Base-by-base conservation (phyloP, 1,284 basidiomycete genomes). In the Ustilago sp. region DNA sequence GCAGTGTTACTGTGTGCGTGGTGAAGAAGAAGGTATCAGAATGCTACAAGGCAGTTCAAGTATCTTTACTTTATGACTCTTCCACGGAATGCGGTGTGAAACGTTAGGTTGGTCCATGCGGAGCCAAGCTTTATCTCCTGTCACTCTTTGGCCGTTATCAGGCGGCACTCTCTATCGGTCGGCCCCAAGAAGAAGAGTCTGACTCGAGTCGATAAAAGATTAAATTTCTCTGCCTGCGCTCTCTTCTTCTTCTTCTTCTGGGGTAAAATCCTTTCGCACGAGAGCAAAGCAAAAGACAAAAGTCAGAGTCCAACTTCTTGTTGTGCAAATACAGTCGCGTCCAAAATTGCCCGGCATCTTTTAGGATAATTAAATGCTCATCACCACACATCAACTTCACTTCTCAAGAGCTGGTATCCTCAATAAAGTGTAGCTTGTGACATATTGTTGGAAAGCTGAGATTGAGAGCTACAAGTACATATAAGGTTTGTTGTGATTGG, bases 21-120 rank as follows among this genome's bases (percentile, higher is more conserved):
- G 13, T 36, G 52, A 38, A 7, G 35, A 15, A 38, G 36, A 35
- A 34, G 19, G n/a, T 17, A 45, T 45, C n/a, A 34, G 3, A 36
- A 11, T 13, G 51, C 35, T n/a, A 34, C 8, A 3, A 6, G 31
- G 32, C 8, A 36, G 34, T 11, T 47, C 17, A 36, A 19, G 7
- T n/a, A 19, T 23, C 5, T n/a, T 12, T 17, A 11, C 34, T 53
- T 28, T 31, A 31, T 36, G 45, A 47, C 45, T n/a, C 43, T 45
- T 45, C 43, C 19, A 41, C 28, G 32, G 9, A 53, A 53, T 11
- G 51, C 51, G 51, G 51, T n/a, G 17, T 36, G 32, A 8, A 28
- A 6, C 36, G 35, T 36, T 55, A 41, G 23, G 53, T 41, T 41
- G 53, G 53, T 55, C 53, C 17, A 55, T 38, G 53, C 53, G 53